These are phyloP conservation scores for Arabidopsis arenosa DNA, from an alignment of 345 rosid species.

Conservation along the genomic window DNA sequence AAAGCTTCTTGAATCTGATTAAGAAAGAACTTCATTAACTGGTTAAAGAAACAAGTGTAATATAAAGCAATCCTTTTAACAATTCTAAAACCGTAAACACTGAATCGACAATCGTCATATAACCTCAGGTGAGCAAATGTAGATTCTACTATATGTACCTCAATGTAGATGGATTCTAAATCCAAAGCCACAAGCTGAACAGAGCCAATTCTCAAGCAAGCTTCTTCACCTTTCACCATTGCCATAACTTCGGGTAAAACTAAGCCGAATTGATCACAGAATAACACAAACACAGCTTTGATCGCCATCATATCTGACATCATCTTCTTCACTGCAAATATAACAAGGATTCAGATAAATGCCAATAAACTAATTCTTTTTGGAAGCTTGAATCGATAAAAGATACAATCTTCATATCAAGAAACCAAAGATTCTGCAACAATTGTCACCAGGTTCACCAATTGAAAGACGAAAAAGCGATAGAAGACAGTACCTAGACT, in stretches of 20 bases:
- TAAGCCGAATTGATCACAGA: conserved; percentile 46
- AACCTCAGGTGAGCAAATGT: conserved; percentile 27
- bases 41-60: conserved; percentile 30
- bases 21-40: conserved; percentile 31
- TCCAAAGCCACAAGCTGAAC: conserved; percentile 22
- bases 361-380: not conserved
- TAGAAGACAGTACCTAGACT: conserved; percentile 56
- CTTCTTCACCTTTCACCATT: conserved; percentile 29
- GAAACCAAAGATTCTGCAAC: not conserved
- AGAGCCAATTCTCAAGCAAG: conserved; percentile 21
- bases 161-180: conserved; percentile 34
- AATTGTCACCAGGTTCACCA: not conserved
- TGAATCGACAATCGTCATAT: conserved; percentile 23
- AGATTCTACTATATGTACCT: conserved; percentile 43
- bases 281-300: conserved; percentile 64
- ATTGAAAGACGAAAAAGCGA: not conserved
- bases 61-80: conserved; percentile 20
- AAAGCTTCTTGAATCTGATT: conserved; percentile 25
- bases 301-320: conserved; percentile 45
- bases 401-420: conserved; percentile 23
- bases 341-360: conserved; percentile 25
- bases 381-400: not conserved
- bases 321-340: conserved; percentile 60
- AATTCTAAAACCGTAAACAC: conserved; percentile 21
- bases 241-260: conserved; percentile 3